Percentiles rank a stretch among this genome's conserved stretches.
These are phyloP conservation scores for Brachypodium distachyon DNA, from an alignment of 202 grass and related monocot species.

Conservation along the genomic window DNA sequence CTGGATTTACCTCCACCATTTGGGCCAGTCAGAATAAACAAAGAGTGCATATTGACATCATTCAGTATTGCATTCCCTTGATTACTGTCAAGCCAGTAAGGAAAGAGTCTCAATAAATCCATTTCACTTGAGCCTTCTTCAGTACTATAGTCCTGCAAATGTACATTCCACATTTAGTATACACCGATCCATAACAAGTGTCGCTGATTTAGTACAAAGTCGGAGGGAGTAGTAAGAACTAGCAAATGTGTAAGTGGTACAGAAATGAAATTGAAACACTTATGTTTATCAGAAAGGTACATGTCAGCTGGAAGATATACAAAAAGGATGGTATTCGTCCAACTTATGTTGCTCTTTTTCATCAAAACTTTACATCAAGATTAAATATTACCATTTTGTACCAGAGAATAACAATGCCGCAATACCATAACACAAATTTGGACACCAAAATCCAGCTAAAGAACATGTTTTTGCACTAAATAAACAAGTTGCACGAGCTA, in stretches of 20 bases:
- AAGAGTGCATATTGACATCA: slow-evolving; percentile 68
- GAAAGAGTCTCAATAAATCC: slow-evolving; percentile 64
- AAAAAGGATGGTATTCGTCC: background rate
- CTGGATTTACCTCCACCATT: slow-evolving; percentile 99
- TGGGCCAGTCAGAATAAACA: slow-evolving; percentile 88
- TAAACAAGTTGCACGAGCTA: background rate
- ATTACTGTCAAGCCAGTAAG: slow-evolving; percentile 83
- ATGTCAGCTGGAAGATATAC: background rate
- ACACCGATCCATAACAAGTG: no score
- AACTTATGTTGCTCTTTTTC: background rate
- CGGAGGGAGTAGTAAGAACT: slow-evolving; percentile 6
- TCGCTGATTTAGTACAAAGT: no score
- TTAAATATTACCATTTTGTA: background rate
- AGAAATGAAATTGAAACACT: background rate
- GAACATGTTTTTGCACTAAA: background rate
- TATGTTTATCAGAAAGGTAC: background rate
- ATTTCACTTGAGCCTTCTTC: slow-evolving; percentile 49
- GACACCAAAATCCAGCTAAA: background rate
- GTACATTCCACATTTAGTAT: background rate
- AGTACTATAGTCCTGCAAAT: slow-evolving; percentile 28
- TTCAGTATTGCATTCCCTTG: slow-evolving; percentile 85
- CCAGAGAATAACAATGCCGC: background rate
- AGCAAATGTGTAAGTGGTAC: background rate
- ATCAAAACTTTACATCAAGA: background rate
- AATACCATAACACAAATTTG: background rate